Evolutionary conservation across 2,329 filamentous ascomycete genomes (phyloP).

Genomic region (Lasiodiplodia theobromae): DNA sequence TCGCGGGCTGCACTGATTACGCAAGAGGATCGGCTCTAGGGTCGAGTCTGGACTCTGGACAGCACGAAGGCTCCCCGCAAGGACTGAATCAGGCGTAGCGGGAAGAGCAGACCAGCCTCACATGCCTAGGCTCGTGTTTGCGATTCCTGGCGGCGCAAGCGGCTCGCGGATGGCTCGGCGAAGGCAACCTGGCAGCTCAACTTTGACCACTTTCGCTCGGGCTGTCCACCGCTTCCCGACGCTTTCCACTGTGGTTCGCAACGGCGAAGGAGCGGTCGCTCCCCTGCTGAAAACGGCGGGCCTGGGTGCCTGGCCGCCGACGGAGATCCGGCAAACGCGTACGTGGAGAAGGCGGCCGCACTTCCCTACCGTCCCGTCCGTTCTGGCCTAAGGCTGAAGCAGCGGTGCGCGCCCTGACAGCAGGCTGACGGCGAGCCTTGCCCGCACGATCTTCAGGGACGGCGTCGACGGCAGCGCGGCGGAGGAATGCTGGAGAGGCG

Average conservation of each 20-base stretch:
- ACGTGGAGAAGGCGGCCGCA: conserved; percentile 5
- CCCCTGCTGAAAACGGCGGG: conserved; percentile 20
- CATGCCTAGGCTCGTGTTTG: conserved; percentile 15
- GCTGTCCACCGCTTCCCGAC: conserved; percentile 1
- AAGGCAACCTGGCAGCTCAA: conserved; percentile 8
- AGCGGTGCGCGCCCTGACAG: background rate
- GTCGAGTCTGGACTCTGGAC: conserved; percentile 22
- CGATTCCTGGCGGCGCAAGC: conserved; percentile 8
- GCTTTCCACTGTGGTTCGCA: background rate
- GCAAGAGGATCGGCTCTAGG: conserved; percentile 25
- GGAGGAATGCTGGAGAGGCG: conserved; percentile 7
- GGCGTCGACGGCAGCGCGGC: background rate
- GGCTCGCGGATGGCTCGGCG: conserved; percentile 25
- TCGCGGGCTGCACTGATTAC: conserved; percentile 16
- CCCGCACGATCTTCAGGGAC: conserved; percentile 19
- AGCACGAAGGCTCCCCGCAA: conserved; percentile 12
- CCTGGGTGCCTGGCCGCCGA: background rate
- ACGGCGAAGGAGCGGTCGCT: conserved; percentile 8
- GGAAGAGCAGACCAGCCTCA: conserved; percentile 14
- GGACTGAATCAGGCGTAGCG: conserved; percentile 17
- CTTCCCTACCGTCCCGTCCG: conserved; percentile 1
- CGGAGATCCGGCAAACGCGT: conserved; percentile 3
- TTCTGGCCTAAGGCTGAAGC: conserved; percentile 12
- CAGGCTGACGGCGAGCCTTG: background rate
- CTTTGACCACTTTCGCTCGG: conserved; percentile 12